A percentile compares a stretch with the other conserved stretches of the same genome.
Evolutionary conservation across 441 rosid genomes (phyloP).

Genomic region (Viola pubescens): DNA sequence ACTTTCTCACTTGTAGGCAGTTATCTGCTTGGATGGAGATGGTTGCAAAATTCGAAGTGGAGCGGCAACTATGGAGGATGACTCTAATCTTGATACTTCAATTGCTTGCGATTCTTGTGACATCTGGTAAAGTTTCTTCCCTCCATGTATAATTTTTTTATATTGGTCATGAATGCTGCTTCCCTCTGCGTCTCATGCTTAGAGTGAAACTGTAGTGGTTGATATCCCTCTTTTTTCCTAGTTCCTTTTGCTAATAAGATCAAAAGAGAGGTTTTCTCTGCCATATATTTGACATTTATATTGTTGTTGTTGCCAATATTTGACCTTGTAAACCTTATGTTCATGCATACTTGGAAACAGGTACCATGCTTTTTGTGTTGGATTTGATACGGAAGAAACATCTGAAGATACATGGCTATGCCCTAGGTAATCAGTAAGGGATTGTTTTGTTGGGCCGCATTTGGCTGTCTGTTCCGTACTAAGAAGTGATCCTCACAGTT

Average conservation of each 20-base stretch:
- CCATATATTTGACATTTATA: neutral
- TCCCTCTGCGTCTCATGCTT: neutral
- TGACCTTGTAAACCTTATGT: too few species aligned
- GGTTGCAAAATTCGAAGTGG: conserved; percentile 78
- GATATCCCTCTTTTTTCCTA: neutral
- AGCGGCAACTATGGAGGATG: conserved; percentile 44
- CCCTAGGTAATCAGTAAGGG: conserved; percentile 63
- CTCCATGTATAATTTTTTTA: conserved; percentile 1
- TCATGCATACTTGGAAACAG: conserved; percentile 31
- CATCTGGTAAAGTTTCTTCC: conserved; percentile 49
- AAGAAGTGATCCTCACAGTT: too few species aligned
- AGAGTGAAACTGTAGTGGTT: neutral
- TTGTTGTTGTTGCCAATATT: conserved; percentile 4
- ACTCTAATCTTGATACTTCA: conserved; percentile 78
- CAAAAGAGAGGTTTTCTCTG: neutral
- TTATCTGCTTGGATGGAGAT: conserved; percentile 94
- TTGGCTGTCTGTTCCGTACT: conserved; percentile 21
- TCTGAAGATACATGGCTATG: conserved; percentile 92
- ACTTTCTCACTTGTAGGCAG: conserved; percentile 70
- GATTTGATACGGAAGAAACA: conserved; percentile 77
- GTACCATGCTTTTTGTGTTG: conserved; percentile 98
- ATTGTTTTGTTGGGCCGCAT: conserved; percentile 17
- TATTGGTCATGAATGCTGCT: neutral
- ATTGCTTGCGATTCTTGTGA: conserved; percentile 99
- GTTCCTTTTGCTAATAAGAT: too few species aligned